Evolutionary conservation across 345 rosid genomes (phyloP).

Genomic region (Syzygium oleosum): DNA sequence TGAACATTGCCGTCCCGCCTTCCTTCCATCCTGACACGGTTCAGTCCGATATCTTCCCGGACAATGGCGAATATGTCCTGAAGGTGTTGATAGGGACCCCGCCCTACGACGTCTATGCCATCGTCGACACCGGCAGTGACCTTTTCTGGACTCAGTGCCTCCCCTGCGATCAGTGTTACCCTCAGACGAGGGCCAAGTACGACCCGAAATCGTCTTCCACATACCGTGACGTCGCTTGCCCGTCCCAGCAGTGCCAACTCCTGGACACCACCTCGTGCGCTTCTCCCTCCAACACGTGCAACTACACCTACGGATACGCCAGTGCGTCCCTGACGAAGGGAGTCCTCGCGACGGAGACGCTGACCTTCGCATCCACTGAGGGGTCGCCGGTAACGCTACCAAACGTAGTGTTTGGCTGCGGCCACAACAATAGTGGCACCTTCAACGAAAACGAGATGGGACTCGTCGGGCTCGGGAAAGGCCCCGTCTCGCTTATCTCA

Average conservation of each 20-base stretch:
- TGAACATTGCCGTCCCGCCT: not conserved
- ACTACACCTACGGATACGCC: not conserved
- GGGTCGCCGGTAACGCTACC: slow-evolving; percentile 27
- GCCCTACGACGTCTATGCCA: not conserved
- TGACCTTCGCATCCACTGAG: slow-evolving; percentile 26
- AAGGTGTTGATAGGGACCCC: slow-evolving; percentile 4
- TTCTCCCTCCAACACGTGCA: not conserved
- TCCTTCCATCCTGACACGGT: not conserved
- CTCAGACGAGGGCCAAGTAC: not conserved
- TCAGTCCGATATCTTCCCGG: not conserved
- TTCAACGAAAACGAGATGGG: slow-evolving; percentile 38
- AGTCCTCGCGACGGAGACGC: slow-evolving; percentile 22
- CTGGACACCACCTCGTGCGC: not conserved
- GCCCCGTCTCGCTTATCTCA: slow-evolving; percentile 31
- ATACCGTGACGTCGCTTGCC: not conserved
- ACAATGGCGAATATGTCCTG: slow-evolving; percentile 1
- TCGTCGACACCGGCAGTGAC: slow-evolving; percentile 3
- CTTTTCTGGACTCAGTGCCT: slow-evolving; percentile 6
- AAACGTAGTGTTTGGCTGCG: slow-evolving; percentile 39
- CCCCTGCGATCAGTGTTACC: slow-evolving; percentile 6
- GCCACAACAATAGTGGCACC: slow-evolving; percentile 28
- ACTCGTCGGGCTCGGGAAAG: slow-evolving; percentile 52
- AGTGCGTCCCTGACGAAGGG: not conserved
- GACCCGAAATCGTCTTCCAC: slow-evolving; percentile 24
- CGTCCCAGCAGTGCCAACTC: not conserved